Evolutionary conservation across 495 filamentous ascomycete genomes (phyloP), one percentile per base, ranked within the genome.

Genomic region (Rhizodiscina lignyota): DNA sequence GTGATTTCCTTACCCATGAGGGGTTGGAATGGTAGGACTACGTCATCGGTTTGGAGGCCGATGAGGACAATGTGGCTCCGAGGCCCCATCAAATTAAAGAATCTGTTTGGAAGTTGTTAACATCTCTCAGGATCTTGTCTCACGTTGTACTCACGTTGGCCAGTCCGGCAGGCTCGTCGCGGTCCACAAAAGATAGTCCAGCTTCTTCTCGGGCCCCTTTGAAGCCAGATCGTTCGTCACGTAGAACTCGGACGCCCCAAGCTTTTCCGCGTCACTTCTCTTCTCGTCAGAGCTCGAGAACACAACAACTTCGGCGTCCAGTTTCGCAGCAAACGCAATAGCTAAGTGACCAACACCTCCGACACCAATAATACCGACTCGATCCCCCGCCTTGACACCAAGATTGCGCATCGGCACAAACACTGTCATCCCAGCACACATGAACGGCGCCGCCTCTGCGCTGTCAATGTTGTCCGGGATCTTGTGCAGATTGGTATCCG

Each of bases 301-400:
- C 2, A 56, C 55, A 3, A 58, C 48, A 16, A 56, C 53, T 6
- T 52, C 35, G 15, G 44, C 43, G 8, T 53, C 55, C 34, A 58
- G 47, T 40, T 52, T 54, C 3, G 32, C 21, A 0, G 53, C 55
- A 35, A 54, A 54, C 34, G 54, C 51, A 30, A 79, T 72, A 1
- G 72, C 74, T 32, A 77, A 44, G 45, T 77, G 73, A 0, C 73
- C 74, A 0, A 78, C 53, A 0, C 74, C 74, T 11, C 74, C 74
- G 4, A 78, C 50, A 5, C 74, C 72, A 1, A 77, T 55, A 27
- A 79, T 61, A 2, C 74, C 72, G 15, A 78, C 72, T 0, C 61
- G 59, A 22, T 68, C 54, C 0, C 57, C 63, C 2, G 69, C 53
- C 17, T 56, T 55, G 4, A 62, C 54, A 18, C 49, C 50, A 21